Percentiles rank a stretch among this genome's conserved stretches.
Evolutionary conservation across 2,329 filamentous ascomycete species (phyloP).

Genomic region (Colletotrichum sp.): DNA sequence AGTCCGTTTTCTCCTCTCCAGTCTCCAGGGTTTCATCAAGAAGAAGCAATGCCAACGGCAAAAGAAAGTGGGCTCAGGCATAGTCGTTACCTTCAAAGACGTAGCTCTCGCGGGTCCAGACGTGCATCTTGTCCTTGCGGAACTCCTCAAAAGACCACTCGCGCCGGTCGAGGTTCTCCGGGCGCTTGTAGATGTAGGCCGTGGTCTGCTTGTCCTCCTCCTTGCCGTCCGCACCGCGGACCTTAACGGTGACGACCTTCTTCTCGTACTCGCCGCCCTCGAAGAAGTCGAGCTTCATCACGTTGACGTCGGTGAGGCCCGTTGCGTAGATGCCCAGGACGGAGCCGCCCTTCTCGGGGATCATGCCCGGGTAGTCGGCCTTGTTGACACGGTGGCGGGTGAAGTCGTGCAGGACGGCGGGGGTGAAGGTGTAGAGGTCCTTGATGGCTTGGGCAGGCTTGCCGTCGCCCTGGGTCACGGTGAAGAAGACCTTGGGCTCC

Average conservation of each 20-base stretch:
- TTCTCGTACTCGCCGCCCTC: slow-evolving; percentile 79
- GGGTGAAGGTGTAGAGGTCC: slow-evolving; percentile 67
- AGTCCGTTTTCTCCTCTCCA: not conserved
- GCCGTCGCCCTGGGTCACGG: slow-evolving; percentile 74
- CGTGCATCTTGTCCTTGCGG: slow-evolving; percentile 70
- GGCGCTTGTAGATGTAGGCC: slow-evolving; percentile 68
- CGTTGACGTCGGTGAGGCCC: slow-evolving; percentile 79
- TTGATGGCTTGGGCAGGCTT: slow-evolving; percentile 52
- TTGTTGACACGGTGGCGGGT: slow-evolving; percentile 71
- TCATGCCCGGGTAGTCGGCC: slow-evolving; percentile 84
- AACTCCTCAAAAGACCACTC: slow-evolving; percentile 95
- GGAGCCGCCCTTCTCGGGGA: slow-evolving; percentile 56
- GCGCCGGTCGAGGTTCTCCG: slow-evolving; percentile 63
- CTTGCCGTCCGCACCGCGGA: slow-evolving; percentile 34
- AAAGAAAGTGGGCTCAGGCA: not conserved
- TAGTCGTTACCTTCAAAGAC: slow-evolving; percentile 44
- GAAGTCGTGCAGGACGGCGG: slow-evolving; percentile 78
- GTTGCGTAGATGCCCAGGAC: slow-evolving; percentile 80
- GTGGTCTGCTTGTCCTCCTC: slow-evolving; percentile 56
- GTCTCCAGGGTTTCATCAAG: not conserved
- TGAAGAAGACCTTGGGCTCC: slow-evolving; percentile 86
- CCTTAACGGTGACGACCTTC: slow-evolving; percentile 57
- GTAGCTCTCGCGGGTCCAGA: slow-evolving; percentile 59
- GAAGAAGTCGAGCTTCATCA: slow-evolving; percentile 79
- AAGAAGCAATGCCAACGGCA: not conserved